Evolutionary conservation across 2,329 filamentous ascomycete genomes (phyloP), one percentile per base, ranked within the genome.

Genomic region (Tolypocladium inflatum): DNA sequence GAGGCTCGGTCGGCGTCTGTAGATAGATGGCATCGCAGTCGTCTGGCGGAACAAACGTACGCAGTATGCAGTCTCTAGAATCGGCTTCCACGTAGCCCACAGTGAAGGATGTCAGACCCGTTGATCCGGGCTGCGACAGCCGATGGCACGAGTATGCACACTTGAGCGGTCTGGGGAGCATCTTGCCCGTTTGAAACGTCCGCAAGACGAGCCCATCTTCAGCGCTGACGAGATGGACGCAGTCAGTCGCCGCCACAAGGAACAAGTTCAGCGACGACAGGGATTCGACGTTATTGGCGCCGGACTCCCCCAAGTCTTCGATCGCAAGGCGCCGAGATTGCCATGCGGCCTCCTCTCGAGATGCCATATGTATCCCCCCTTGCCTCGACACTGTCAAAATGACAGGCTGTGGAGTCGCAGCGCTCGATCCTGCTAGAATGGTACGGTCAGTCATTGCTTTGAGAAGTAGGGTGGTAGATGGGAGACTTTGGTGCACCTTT

Each of bases 31-130:
- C 77, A 65, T 78, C 80, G 41, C 71, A 77, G 13, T 82, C 80
- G 37, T 78, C 73, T 11, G 77, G 71, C 0, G 84, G 79, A 0
- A 78, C 73, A 64, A 86, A 89, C 0, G 80, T 86, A 56, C 88
- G 84, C 61, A 90, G 74, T 23, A 89, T 76, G 58, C 86, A 83
- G 54, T 86, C 80, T 13, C 82, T 79, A 0, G 81, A 82, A 23
- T 84, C 81, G 4, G 76, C 73, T 59, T 82, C 80, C 3, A 79
- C 78, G 66, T 90, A 90, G 15, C 80, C 82, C 26, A 91, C 71
- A 0, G 82, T 85, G n/a, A 91, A 75, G 17, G 80, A 85, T 35
- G 78, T 77, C 1, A 91, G 71, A 0, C 84, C 82, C 1, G 78
- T 72, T 1, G 78, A 79, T 17, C 79, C 81, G 80, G 83, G 60